A percentile compares a stretch with the other conserved stretches of the same genome.
Conservation (phyloP, 2,329 filamentous ascomycete species). For the Coleophoma crateriformis region DNA sequence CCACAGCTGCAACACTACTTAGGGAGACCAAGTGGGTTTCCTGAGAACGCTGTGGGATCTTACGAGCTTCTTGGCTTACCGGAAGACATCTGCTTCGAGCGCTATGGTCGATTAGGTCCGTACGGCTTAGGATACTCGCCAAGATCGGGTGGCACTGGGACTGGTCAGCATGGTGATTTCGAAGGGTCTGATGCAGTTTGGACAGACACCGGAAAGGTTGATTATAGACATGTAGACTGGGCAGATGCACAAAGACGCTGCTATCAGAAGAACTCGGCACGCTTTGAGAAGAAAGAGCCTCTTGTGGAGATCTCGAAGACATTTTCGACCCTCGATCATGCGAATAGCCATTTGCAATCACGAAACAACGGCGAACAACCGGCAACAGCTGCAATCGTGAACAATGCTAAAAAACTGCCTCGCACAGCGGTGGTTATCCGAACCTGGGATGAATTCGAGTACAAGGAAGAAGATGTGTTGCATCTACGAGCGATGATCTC, state of each 20-base stretch:
- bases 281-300: slow-evolving; percentile 43
- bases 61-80: slow-evolving; percentile 74
- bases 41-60: slow-evolving; percentile 79
- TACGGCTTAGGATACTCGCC: slow-evolving; percentile 86
- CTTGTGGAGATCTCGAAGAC: slow-evolving; percentile 8
- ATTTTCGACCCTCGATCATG: slow-evolving; percentile 11
- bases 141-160: slow-evolving; percentile 72
- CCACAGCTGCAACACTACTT: slow-evolving; percentile 69
- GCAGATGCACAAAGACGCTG: slow-evolving; percentile 72
- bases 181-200: slow-evolving; percentile 79
- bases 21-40: slow-evolving; percentile 79
- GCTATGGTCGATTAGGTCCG: slow-evolving; percentile 80
- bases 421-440: slow-evolving; percentile 77
- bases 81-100: slow-evolving; percentile 87
- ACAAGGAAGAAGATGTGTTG: slow-evolving; percentile 74
- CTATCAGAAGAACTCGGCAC: slow-evolving; percentile 60
- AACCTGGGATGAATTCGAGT: slow-evolving; percentile 75
- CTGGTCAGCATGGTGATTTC: slow-evolving; percentile 78
- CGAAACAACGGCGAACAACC: background rate
- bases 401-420: slow-evolving; percentile 28
- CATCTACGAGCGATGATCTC: slow-evolving; percentile 79
- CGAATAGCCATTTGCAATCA: background rate
- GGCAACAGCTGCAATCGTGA: background rate
- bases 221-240: slow-evolving; percentile 76
- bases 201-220: slow-evolving; percentile 57